These are phyloP conservation scores for Cucurbita moschata DNA, from an alignment of 306 rosid species.

Conservation along the genomic window DNA sequence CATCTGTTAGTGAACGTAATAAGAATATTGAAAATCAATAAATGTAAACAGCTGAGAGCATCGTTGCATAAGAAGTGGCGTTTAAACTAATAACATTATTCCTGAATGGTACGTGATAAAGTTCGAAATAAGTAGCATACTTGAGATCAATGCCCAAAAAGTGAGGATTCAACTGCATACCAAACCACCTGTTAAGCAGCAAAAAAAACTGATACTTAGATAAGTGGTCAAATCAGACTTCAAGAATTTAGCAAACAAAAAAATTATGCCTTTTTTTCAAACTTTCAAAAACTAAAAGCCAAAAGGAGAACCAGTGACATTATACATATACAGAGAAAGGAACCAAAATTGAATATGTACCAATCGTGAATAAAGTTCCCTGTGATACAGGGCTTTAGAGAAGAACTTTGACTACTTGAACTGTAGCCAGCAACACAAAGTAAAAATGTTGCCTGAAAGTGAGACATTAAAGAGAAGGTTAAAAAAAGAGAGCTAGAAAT, in stretches of 20 bases:
- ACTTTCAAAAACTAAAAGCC: neutral
- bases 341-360: conserved; percentile 28
- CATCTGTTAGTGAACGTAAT: neutral
- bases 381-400: conserved; percentile 59
- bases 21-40: neutral
- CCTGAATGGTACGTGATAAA: neutral
- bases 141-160: conserved; percentile 89
- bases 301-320: neutral
- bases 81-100: neutral
- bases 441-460: conserved; percentile 45
- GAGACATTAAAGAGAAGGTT: conserved; percentile 4
- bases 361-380: conserved; percentile 70
- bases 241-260: neutral
- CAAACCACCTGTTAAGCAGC: conserved; percentile 67
- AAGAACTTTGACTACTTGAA: conserved; percentile 53
- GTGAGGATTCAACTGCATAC: conserved; percentile 87
- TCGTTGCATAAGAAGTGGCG: neutral
- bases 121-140: conserved; percentile 41
- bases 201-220: neutral
- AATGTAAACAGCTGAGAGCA: neutral
- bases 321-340: neutral
- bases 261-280: neutral
- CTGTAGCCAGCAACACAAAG: conserved; percentile 57
- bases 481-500: conserved; percentile 6
- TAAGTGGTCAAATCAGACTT: neutral